Percentiles rank a stretch among this genome's conserved stretches.
phyloP scores from a whole-genome alignment of 1,284 basidiomycete species.

The Pseudozyma sp. region DNA sequence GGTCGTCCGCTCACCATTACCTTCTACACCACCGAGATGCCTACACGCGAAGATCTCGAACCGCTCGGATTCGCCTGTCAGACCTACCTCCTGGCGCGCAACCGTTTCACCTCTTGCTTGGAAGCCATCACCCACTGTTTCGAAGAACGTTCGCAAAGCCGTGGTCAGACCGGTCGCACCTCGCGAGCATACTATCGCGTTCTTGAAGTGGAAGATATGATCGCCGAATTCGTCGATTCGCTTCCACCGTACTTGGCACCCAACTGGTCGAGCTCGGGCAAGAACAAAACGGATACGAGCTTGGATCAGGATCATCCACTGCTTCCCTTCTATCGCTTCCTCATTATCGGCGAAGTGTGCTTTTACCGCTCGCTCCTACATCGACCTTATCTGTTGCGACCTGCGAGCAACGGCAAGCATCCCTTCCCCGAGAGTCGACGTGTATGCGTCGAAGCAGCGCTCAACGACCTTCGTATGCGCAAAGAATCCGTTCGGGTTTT shows the following conservation, averaged over 20 bases:
- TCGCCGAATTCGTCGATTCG: slow-evolving; percentile 48
- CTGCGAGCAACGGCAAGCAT: slow-evolving; percentile 44
- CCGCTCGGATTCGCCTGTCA: slow-evolving; percentile 48
- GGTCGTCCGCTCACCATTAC: slow-evolving; percentile 50
- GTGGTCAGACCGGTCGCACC: slow-evolving; percentile 32
- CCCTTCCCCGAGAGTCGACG: slow-evolving; percentile 44
- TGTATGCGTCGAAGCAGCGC: slow-evolving; percentile 44
- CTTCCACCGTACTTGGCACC: slow-evolving; percentile 45
- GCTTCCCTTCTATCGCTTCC: slow-evolving; percentile 46
- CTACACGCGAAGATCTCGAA: slow-evolving; percentile 46
- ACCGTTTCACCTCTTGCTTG: slow-evolving; percentile 43
- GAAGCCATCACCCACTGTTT: slow-evolving; percentile 52
- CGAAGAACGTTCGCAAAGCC: slow-evolving; percentile 37
- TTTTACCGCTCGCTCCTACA: slow-evolving; percentile 53
- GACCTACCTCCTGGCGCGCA: slow-evolving; percentile 43
- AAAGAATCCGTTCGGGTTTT: slow-evolving; percentile 38
- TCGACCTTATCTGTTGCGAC: slow-evolving; percentile 42
- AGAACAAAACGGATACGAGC: slow-evolving; percentile 42
- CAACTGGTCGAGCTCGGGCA: slow-evolving; percentile 35
- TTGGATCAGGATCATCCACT: slow-evolving; percentile 48
- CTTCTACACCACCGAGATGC: slow-evolving; percentile 47
- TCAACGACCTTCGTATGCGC: slow-evolving; percentile 48
- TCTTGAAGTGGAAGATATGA: slow-evolving; percentile 50
- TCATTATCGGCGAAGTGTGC: slow-evolving; percentile 46
- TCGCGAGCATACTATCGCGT: slow-evolving; percentile 45